Base-by-base conservation (phyloP, 2,329 filamentous ascomycete species). In the Leptographium procerum region DNA sequence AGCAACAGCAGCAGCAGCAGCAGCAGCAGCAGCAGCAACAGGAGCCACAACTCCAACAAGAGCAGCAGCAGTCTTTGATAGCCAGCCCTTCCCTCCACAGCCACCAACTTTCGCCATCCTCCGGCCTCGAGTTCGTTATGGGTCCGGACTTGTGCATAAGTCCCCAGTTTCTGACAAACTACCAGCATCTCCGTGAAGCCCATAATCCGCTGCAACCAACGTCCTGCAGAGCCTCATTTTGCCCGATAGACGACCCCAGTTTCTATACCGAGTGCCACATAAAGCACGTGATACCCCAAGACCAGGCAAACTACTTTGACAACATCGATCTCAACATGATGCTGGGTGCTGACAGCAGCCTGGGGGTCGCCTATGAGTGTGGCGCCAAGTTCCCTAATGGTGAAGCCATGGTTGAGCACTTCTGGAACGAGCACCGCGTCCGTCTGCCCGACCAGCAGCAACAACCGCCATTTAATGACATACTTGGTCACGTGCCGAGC, bases 251-350 rank as follows among this genome's bases (percentile, higher is more conserved):
- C 1, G 62, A 64, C 24, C 64, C 64, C 26, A 61, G 22, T 36
- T 65, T 65, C 33, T 65, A 64, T 52, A 56, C 63, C 16, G 56
- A 63, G 36, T 65, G 64, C 55, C 62, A 63, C n/a, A 52, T 65
- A 14, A 57, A 52, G 14, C 60, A 64, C 33, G 14, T 57, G 19
- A 22, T 51, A 11, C 51, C 53, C 10, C 53, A 52, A 3, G 54
- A 36, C 53, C 29, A 33, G n/a, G 26, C 24, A 6, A 47, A 26
- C 52, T 52, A 59, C 29, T 62, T 62, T 36, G 57, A 60, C 58
- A 31, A 60, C 26, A 51, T 63, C 13, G 59, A 63, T 53, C 19
- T 61, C 24, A 28, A 48, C 55, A 16, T 59, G 22, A 55, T 61
- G 48, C 53, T 58, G 52, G 26, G 13, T 31, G 47, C 31, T 50